Base-by-base conservation (phyloP, 768 basidiomycete species). In the Boletus vermiculosoides region DNA sequence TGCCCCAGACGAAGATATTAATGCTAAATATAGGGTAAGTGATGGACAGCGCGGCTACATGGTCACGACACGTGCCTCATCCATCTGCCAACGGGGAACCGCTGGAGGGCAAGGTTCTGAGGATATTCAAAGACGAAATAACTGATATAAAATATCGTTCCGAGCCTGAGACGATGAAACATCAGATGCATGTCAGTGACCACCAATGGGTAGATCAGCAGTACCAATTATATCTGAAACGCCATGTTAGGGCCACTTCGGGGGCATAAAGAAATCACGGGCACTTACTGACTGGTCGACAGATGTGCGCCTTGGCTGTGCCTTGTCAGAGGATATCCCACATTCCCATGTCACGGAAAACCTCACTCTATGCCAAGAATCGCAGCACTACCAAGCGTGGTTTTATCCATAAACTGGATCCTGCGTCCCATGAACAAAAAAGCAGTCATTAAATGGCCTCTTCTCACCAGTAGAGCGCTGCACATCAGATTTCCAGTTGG, bases 401-500 rank as follows among this genome's bases (percentile, higher is more conserved):
- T 85, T 71, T 88, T 88, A 60, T 89, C 88, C 84, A 88, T 88
- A 57, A 84, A 88, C 65, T 89, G 87, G n/a, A 90, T 78, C 80
- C 87, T 84, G 56, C n/a, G 9, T 23, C 15, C 42, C 52, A 25
- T 18, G 4, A 31, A 25, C 15, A 9, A 18, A 36, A 7, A 3
- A 3, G 13, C 22, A 12, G 8, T 12, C 22, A 18, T 4, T 1
- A 15, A 5, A 51, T 22, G 8, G 12, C 13, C 12, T 13, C 33
- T 12, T 10, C 50, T 34, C 63, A 85, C 83, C 78, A 84, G 61
- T 84, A 86, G 36, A 85, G 77, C 28, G 75, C 85, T 85, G 52
- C 5, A 54, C 48, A 12, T 20, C 11, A 39, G 11, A 13, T 15
- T 0, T n/a, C 28, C 5, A 11, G 41, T 49, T 37, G 7, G 10